These are phyloP conservation scores for Leccinum aurantiacum DNA, from an alignment of 768 basidiomycete species.

Conservation along the genomic window DNA sequence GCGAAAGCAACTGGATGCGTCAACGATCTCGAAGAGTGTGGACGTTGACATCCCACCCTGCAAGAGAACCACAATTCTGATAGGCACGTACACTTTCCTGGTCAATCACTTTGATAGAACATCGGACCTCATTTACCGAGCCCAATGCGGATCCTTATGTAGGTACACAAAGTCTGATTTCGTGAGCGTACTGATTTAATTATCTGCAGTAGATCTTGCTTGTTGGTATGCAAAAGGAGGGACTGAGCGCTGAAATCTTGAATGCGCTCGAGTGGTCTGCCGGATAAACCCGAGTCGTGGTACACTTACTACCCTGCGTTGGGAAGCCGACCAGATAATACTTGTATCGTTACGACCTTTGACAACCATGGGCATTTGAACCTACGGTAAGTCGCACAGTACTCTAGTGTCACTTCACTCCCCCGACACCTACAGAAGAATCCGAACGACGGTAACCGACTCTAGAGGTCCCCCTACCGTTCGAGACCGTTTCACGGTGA, in stretches of 20 bases:
- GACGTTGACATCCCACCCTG: background rate
- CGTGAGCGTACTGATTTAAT: background rate
- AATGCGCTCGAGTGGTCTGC: background rate
- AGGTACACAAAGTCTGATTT: background rate
- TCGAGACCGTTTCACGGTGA: background rate
- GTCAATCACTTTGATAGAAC: background rate
- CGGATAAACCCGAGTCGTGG: background rate
- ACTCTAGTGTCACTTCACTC: background rate
- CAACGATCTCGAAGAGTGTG: background rate
- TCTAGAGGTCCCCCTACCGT: background rate
- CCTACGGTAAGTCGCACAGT: background rate
- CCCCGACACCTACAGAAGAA: background rate
- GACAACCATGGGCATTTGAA: background rate
- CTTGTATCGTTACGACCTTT: background rate
- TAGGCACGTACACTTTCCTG: background rate
- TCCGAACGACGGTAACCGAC: background rate
- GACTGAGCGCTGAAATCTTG: background rate
- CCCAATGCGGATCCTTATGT: background rate
- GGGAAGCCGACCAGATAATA: background rate
- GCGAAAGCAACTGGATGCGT: background rate
- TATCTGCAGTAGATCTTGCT: background rate
- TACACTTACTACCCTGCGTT: background rate
- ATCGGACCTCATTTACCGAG: background rate
- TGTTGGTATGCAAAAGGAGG: too few species aligned
- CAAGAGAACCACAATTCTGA: background rate